Conservation (phyloP, 495 filamentous ascomycete species). For the Pyrenopolyporus hunteri region DNA sequence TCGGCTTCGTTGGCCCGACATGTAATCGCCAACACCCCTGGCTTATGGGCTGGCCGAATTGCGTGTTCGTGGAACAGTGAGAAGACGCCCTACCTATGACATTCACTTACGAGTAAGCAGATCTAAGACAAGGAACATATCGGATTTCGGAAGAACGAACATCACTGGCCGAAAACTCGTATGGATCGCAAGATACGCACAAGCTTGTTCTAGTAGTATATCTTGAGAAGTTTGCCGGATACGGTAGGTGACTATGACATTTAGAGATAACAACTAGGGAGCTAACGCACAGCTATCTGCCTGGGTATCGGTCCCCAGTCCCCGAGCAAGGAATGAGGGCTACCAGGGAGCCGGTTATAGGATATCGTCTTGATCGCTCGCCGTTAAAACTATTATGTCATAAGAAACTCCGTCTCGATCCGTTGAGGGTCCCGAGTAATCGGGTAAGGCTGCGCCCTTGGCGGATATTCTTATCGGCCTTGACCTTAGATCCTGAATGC, state of each 20-base stretch:
- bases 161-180: slow-evolving; percentile 15
- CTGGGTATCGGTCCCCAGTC: not conserved
- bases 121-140: slow-evolving; percentile 15
- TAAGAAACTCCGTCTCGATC: not conserved
- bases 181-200: slow-evolving; percentile 2
- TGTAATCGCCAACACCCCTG: not conserved
- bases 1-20: not conserved
- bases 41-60: not conserved
- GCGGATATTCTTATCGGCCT: slow-evolving; percentile 19
- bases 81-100: slow-evolving; percentile 1
- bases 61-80: slow-evolving; percentile 9
- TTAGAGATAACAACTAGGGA: slow-evolving; percentile 22
- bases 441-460: slow-evolving; percentile 23
- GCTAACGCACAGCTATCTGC: not conserved
- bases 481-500: not conserved
- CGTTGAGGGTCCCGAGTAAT: slow-evolving; percentile 10
- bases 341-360: not conserved
- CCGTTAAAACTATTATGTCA: not conserved
- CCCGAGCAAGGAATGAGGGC: not conserved
- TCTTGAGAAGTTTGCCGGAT: slow-evolving; percentile 20
- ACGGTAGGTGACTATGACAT: slow-evolving; percentile 23
- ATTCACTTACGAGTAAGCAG: not conserved
- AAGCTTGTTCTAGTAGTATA: slow-evolving; percentile 16
- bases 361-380: slow-evolving; percentile 6
- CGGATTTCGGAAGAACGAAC: slow-evolving; percentile 6